A percentile compares a stretch with the other conserved stretches of the same genome.
These are phyloP conservation scores for Protomyces pachydermus DNA, from an alignment of 1,139 yeast genomes.

Conservation along the genomic window DNA sequence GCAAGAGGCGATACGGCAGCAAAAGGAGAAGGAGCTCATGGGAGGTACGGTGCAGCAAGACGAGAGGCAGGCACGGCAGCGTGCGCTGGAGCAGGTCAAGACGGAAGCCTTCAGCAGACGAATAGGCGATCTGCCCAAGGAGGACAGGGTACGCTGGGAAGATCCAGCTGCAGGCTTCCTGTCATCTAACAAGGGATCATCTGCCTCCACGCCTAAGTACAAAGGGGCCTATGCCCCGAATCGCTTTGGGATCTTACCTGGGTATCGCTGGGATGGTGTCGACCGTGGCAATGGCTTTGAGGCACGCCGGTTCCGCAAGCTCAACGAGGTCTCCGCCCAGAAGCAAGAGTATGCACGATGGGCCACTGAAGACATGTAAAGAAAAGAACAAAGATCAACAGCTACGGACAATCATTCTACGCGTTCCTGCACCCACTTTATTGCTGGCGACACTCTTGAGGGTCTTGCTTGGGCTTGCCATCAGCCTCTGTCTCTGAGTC, in stretches of 20 bases:
- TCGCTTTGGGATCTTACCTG: constrained; percentile 72
- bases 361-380: constrained; percentile 27
- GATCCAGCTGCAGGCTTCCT: constrained; percentile 64
- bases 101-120: constrained; percentile 39
- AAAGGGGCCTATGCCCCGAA: constrained; percentile 58
- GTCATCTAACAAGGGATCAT: constrained; percentile 25
- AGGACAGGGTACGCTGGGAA: constrained; percentile 46
- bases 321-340: constrained; percentile 41
- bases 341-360: constrained; percentile 19
- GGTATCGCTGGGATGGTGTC: constrained; percentile 88
- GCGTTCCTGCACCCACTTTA: constrained; percentile 31
- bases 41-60: constrained; percentile 47
- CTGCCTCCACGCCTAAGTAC: constrained; percentile 40
- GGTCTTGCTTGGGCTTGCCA: constrained; percentile 52
- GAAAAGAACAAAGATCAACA: neutral
- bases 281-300: constrained; percentile 92
- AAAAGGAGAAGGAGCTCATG: constrained; percentile 40
- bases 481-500: constrained; percentile 40
- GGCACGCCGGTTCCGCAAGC: constrained; percentile 53
- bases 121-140: constrained; percentile 42
- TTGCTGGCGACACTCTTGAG: constrained; percentile 83
- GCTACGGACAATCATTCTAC: neutral
- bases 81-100: constrained; percentile 39
- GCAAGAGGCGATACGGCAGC: constrained; percentile 35
- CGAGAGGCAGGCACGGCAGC: constrained; percentile 36